Evolutionary conservation across 208 protist genomes (phyloP).

Genomic region (Acanthamoeba triangularis): DNA sequence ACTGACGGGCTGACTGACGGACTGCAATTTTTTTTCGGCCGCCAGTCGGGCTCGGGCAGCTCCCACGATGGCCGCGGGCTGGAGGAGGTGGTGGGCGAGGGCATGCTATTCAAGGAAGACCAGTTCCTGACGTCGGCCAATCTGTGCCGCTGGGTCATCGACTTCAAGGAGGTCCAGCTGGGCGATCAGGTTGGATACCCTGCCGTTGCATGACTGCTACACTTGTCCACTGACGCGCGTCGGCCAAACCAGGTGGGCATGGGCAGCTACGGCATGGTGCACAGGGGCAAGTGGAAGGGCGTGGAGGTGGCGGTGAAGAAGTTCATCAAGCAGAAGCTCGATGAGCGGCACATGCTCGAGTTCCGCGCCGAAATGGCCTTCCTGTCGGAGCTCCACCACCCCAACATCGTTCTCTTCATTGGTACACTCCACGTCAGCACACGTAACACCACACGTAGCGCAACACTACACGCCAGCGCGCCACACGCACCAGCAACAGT

Average conservation of each 20-base stretch:
- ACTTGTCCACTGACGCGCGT: too few species aligned
- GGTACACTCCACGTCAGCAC: not conserved
- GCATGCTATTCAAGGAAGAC: constrained; percentile 13
- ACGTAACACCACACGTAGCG: too few species aligned
- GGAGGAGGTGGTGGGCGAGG: not conserved
- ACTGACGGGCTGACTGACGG: too few species aligned
- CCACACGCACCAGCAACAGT: too few species aligned
- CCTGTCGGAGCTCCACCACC: constrained; percentile 57
- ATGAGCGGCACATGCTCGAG: constrained; percentile 57
- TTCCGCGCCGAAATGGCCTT: constrained; percentile 65
- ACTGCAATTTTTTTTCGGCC: too few species aligned
- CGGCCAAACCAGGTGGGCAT: not conserved
- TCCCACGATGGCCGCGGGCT: not conserved
- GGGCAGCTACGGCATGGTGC: constrained; percentile 26
- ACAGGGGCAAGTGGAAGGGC: constrained; percentile 38
- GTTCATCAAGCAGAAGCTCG: constrained; percentile 72
- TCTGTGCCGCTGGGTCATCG: constrained; percentile 51
- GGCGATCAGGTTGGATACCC: too few species aligned
- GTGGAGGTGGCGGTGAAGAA: constrained; percentile 55
- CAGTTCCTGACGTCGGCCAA: constrained; percentile 51
- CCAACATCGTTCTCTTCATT: constrained; percentile 72
- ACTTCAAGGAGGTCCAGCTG: constrained; percentile 1
- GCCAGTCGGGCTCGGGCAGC: too few species aligned
- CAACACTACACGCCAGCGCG: too few species aligned
- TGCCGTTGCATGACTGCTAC: too few species aligned